Evolutionary conservation across 2,329 filamentous ascomycete species (phyloP).

Genomic region (Colletotrichum tofieldiae): DNA sequence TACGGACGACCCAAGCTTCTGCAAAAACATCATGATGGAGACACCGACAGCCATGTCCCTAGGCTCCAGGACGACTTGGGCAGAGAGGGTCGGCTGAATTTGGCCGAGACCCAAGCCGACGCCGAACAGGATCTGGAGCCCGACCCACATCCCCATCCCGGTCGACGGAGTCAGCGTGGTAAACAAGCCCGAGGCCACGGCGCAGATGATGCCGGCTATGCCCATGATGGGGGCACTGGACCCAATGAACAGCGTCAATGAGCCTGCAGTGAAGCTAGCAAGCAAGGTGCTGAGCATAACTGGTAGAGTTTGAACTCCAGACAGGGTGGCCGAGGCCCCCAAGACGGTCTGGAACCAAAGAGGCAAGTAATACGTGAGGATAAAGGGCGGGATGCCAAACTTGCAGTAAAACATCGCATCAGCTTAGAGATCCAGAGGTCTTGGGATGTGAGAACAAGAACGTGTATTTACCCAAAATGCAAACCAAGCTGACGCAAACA

Average conservation of each 20-base stretch:
- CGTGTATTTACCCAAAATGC: not conserved
- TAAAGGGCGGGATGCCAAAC: not conserved
- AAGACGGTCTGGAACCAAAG: constrained; percentile 46
- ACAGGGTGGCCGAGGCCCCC: constrained; percentile 65
- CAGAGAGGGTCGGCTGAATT: constrained; percentile 61
- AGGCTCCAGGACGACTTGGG: constrained; percentile 59
- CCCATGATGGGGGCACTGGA: not conserved
- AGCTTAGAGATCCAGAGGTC: not conserved
- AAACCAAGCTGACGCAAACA: too few relatives aligned
- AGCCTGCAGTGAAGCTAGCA: not conserved
- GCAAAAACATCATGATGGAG: constrained; percentile 61
- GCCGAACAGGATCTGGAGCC: constrained; percentile 51
- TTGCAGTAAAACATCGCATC: too few relatives aligned
- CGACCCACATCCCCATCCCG: not conserved
- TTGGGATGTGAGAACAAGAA: not conserved
- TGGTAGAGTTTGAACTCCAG: constrained; percentile 62
- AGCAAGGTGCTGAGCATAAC: not conserved
- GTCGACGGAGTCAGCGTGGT: not conserved
- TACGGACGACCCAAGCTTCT: constrained; percentile 53
- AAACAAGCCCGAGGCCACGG: not conserved
- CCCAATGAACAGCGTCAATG: not conserved
- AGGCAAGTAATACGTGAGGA: constrained; percentile 49
- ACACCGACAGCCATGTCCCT: constrained; percentile 62
- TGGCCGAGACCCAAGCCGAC: constrained; percentile 59
- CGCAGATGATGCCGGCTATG: not conserved